Base-by-base conservation (phyloP, 179 eudicot species). In the Nepenthes alata region DNA sequence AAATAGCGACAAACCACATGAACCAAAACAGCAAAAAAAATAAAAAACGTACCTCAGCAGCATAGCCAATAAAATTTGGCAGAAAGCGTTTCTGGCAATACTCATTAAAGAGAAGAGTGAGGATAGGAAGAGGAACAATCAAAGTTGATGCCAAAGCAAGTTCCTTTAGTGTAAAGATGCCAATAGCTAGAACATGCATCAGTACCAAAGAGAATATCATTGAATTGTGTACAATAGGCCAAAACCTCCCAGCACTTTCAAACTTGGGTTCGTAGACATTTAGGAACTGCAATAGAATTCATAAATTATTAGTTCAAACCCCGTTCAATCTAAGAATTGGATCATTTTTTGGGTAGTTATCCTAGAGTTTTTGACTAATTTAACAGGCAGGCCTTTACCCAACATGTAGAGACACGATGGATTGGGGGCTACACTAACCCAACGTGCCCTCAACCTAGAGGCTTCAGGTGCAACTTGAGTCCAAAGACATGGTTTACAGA, bases 21-120 rank as follows among this genome's bases (percentile, higher is more conserved):
- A 25, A 25, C 25, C 25, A 41, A 39, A 7, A 1, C 11, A 6
- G 13, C 16, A 51, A 35, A 9, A 12, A 5, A 14, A 13, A 5
- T 11, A 11, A 1, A 34, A 54, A 57, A 59, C 63, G 54, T 84
- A 86, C 94, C 94, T 86, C 83, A 12, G 81, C 75, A 39, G 89
- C 76, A 66, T 74, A 84, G 57, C 76, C 81, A 47, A 10, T 44
- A 58, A 86, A 86, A 61, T 72, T 81, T 14, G 94, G 94, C 48
- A 76, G 82, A 75, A 84, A 84, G 38, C 94, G 85, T 61, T 81
- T 80, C 53, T 87, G 80, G 70, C 94, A 86, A 53, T 86, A 86
- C 61, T 77, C 85, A 35, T 86, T 81, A 62, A 86, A 86, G 62
- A 86, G 76, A 66, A 86, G 85, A 0, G 94, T 86, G 60, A 84